Percentiles rank a stretch among this genome's conserved stretches.
These are phyloP conservation scores for Mortierella sp. DNA, from an alignment of 371 early-diverging fungal genomes.

Conservation along the genomic window DNA sequence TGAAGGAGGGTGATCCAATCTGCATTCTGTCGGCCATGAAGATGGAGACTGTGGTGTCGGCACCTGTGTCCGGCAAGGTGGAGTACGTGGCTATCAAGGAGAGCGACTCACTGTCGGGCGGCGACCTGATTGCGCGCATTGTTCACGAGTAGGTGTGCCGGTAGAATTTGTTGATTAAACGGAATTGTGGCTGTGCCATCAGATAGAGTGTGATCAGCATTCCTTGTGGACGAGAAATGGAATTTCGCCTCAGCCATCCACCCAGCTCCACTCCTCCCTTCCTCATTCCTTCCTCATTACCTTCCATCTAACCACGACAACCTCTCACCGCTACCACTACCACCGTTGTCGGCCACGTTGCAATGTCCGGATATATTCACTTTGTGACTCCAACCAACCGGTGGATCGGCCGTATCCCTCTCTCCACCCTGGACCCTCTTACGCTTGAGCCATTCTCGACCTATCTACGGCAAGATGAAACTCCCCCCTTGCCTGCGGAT, in stretches of 20 bases:
- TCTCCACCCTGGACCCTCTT: slow-evolving; percentile 40
- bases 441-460: slow-evolving; percentile 46
- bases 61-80: slow-evolving; percentile 83
- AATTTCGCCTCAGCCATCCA: background rate
- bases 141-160: slow-evolving; percentile 57
- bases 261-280: slow-evolving; percentile 3
- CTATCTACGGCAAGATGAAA: slow-evolving; percentile 24
- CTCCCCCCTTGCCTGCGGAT: background rate
- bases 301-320: background rate
- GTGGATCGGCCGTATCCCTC: slow-evolving; percentile 50
- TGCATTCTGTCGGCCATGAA: slow-evolving; percentile 96
- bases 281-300: background rate
- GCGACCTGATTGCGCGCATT: slow-evolving; percentile 82
- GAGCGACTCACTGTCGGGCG: slow-evolving; percentile 83
- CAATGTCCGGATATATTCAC: slow-evolving; percentile 37
- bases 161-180: background rate
- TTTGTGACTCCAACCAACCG: slow-evolving; percentile 52
- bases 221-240: no score
- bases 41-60: slow-evolving; percentile 95
- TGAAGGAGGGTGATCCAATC: slow-evolving; percentile 91
- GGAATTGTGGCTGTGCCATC: no score
- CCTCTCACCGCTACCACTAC: background rate
- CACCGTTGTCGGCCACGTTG: background rate
- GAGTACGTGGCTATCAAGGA: slow-evolving; percentile 75
- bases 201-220: no score